Percentiles rank a stretch among this genome's conserved stretches.
Evolutionary conservation across 1,139 yeast genomes (phyloP).

Genomic region (Diutina pseudorugosa): DNA sequence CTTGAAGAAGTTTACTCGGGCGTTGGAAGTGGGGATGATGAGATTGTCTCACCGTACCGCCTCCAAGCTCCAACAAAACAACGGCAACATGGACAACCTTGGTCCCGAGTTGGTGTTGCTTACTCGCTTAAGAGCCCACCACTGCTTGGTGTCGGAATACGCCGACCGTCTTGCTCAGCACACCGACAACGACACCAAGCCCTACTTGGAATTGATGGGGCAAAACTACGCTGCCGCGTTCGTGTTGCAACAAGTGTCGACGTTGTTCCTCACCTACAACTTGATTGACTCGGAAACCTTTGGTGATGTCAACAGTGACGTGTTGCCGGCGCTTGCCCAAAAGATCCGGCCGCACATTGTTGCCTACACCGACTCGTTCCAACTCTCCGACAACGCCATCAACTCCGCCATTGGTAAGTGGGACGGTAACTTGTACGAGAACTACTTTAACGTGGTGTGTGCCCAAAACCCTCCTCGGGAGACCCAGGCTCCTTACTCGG

Average conservation of each 20-base stretch:
- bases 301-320: constrained; percentile 19
- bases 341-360: constrained; percentile 60
- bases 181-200: constrained; percentile 10
- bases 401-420: constrained; percentile 78
- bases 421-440: constrained; percentile 79
- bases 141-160: constrained; percentile 9
- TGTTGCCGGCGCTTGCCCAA: constrained; percentile 23
- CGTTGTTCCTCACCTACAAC: constrained; percentile 27
- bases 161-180: constrained; percentile 11
- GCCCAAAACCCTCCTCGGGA: constrained; percentile 39
- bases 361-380: constrained; percentile 80
- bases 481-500: constrained; percentile 50
- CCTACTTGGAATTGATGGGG: constrained; percentile 14
- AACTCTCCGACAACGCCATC: constrained; percentile 71
- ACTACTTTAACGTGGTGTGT: constrained; percentile 48
- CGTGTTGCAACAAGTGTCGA: constrained; percentile 25
- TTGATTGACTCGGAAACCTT: constrained; percentile 24
- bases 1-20: constrained; percentile 14
- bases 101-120: constrained; percentile 9
- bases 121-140: constrained; percentile 10
- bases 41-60: constrained; percentile 11
- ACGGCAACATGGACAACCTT: constrained; percentile 11
- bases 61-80: constrained; percentile 11
- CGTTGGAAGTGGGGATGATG: constrained; percentile 10
- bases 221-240: constrained; percentile 15